These are phyloP conservation scores for Penicillium paradoxum DNA, from an alignment of 495 filamentous ascomycete genomes.

Conservation along the genomic window DNA sequence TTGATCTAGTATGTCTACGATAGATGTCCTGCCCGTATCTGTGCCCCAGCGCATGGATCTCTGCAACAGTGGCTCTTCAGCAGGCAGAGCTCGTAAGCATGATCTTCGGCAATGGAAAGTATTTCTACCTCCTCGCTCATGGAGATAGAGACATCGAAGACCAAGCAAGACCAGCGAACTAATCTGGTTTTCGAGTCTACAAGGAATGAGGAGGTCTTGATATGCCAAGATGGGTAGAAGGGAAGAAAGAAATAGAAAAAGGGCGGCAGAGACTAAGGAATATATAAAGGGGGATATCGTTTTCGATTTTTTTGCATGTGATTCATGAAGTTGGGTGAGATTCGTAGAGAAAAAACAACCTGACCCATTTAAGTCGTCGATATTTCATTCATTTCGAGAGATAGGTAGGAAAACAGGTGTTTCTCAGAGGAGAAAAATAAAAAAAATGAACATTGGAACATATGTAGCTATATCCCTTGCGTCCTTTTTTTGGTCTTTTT, in stretches of 20 bases:
- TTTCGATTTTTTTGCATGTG: constrained; percentile 9
- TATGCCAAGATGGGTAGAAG: constrained; percentile 26
- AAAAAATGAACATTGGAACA: constrained; percentile 21
- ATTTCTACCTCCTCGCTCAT: constrained; percentile 44
- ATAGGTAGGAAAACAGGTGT: constrained; percentile 29
- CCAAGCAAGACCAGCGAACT: constrained; percentile 22
- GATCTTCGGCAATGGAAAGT: constrained; percentile 34
- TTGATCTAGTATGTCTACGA: neutral
- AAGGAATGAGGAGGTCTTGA: constrained; percentile 39
- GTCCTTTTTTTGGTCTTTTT: constrained; percentile 20
- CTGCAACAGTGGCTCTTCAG: constrained; percentile 81
- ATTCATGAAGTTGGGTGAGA: constrained; percentile 7
- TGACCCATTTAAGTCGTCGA: constrained; percentile 29
- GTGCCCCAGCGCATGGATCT: constrained; percentile 73
- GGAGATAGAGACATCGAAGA: constrained; percentile 20
- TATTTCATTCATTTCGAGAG: constrained; percentile 32
- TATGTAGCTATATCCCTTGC: constrained; percentile 14
- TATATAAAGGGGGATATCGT: constrained; percentile 7
- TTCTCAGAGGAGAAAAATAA: constrained; percentile 18
- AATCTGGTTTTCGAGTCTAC: constrained; percentile 21
- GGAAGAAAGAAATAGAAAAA: constrained; percentile 2
- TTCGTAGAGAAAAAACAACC: constrained; percentile 18
- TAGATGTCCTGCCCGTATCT: constrained; percentile 90
- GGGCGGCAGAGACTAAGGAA: neutral
- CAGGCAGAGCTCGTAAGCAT: constrained; percentile 49